Percentiles rank a stretch among this genome's conserved stretches.
Evolutionary conservation across 23 red algal genomes (phyloP).

Genomic region (Chondrus crispus): DNA sequence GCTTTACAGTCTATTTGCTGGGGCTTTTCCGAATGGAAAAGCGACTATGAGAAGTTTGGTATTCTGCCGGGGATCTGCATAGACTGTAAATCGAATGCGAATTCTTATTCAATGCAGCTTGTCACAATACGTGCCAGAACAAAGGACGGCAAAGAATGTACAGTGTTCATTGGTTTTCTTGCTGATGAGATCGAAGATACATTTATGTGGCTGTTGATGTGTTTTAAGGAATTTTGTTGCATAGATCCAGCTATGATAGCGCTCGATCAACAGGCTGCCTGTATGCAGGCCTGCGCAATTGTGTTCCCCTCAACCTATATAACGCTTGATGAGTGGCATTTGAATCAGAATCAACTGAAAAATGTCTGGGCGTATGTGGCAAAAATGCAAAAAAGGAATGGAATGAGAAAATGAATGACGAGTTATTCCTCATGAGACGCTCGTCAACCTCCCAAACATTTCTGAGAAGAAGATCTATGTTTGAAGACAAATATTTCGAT

Average conservation of each 20-base stretch:
- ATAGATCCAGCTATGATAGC: constrained; percentile 2
- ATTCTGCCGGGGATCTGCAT: constrained; percentile 12
- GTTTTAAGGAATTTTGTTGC: neutral
- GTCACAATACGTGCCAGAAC: constrained; percentile 3
- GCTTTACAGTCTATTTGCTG: neutral
- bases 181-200: neutral
- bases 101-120: neutral
- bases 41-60: neutral
- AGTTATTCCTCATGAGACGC: neutral
- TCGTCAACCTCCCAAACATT: neutral
- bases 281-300: neutral
- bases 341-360: constrained; percentile 11
- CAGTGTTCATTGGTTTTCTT: constrained; percentile 12
- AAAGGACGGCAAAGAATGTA: neutral
- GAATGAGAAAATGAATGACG: neutral
- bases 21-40: neutral
- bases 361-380: neutral
- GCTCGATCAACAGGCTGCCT: neutral
- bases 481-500: neutral
- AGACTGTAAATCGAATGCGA: neutral
- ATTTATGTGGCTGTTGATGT: neutral
- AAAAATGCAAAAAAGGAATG: neutral
- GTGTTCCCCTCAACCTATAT: constrained; percentile 7
- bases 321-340: neutral
- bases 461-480: neutral